Conservation (phyloP, 2,329 filamentous ascomycete genomes). For the Penicillium palitans region DNA sequence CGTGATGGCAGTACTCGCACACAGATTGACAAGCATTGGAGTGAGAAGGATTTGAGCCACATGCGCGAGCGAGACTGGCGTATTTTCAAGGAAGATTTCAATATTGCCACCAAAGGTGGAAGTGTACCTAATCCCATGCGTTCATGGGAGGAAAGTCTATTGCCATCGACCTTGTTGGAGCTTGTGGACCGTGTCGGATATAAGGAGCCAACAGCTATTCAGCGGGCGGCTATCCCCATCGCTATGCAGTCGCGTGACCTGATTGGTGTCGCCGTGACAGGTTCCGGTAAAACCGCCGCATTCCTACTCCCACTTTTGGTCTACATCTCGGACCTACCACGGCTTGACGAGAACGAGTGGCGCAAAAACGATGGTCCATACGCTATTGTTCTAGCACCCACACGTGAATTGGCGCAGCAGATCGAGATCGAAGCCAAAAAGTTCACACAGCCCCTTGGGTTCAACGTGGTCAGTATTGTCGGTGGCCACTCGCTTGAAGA, state of each 20-base stretch:
- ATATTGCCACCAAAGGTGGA: conserved; percentile 91
- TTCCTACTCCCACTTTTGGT: conserved; percentile 90
- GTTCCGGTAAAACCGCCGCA: conserved; percentile 96
- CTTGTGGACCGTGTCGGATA: conserved; percentile 86
- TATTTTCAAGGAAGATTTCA: conserved; percentile 99
- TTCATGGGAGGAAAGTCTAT: conserved; percentile 79
- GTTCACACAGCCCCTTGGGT: conserved; percentile 86
- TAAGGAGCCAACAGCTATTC: conserved; percentile 85
- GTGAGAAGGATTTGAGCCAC: conserved; percentile 83
- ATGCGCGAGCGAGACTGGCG: conserved; percentile 99
- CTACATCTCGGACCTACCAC: conserved; percentile 88
- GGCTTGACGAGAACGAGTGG: conserved; percentile 74
- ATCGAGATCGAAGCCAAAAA: conserved; percentile 93
- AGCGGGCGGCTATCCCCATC: conserved; percentile 92
- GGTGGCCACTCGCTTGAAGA: conserved; percentile 95
- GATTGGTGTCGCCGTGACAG: conserved; percentile 97
- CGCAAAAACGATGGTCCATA: conserved; percentile 96
- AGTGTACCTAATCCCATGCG: conserved; percentile 95
- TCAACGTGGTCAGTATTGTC: conserved; percentile 95
- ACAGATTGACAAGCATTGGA: conserved; percentile 90
- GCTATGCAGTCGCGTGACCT: conserved; percentile 88
- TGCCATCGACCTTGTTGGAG: conserved; percentile 75
- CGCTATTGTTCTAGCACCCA: conserved; percentile 93
- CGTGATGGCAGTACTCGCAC: conserved; percentile 71
- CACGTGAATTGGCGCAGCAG: conserved; percentile 94